Base-by-base conservation (phyloP, 73 alveolate species). In the Tetrahymena malaccensis region DNA sequence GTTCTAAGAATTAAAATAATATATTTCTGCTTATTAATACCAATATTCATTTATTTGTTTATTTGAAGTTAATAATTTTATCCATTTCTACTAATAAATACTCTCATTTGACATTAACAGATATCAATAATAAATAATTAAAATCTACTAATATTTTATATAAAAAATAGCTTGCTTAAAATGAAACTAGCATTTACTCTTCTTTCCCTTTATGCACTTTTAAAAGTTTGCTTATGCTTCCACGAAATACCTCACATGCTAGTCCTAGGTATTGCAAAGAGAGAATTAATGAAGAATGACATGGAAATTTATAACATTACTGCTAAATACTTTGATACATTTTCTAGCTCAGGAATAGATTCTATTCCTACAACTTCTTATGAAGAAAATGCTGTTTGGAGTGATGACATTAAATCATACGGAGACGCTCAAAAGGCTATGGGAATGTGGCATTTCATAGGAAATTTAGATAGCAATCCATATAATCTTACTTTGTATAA, bases 361-460 rank as follows among this genome's bases (percentile, higher is more conserved):
- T 4, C 85, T 17, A 58, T 21, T 58, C 22, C 85, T 4, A 31
- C n/a, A 1, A 58, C 85, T 58, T 17, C 97, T 70, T 96, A 96
- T 94, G 98, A 94, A 21, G 99, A 97, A 94, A 94, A 97, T 70
- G 98, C 99, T 19, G 96, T 96, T 3, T 97, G 97, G 96, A 97
- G 97, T 43, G 99, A 97, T 94, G 98, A 96, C 27, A 96, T 96
- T 94, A 97, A 97, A 43, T 96, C 94, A 19, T 84, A 96, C 55
- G 98, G 98, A 17, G 94, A 96, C 35, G 35, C 84, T 31, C 94
- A 58, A 58, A 58, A 58, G n/a, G 85, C 85, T 31, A n/a, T 22
- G 85, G 85, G n/a, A 58, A 58, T 58, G 85, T 58, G 85, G 85
- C 85, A 58, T 58, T 58, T 15, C 37, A 58, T 58, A 12, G 85